Conservation (phyloP, 2,329 filamentous ascomycete species). For the Coniochaeta hoffmannii region DNA sequence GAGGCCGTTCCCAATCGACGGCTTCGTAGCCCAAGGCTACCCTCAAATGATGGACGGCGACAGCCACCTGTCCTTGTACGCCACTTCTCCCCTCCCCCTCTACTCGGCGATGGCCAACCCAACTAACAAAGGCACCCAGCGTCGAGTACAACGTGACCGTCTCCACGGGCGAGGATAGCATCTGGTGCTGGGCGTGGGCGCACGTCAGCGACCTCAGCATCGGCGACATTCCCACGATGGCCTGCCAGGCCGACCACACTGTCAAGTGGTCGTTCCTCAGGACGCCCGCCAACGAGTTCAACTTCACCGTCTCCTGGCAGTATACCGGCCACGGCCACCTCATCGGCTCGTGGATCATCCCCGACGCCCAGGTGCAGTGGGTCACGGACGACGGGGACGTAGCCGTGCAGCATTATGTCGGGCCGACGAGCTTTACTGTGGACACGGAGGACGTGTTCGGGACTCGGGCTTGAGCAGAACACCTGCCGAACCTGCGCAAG, state of each 20-base stretch:
- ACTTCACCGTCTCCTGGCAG: not conserved
- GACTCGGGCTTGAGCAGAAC: no score
- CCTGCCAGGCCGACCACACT: not conserved
- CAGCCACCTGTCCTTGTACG: not conserved
- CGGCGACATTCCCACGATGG: not conserved
- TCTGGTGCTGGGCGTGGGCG: conserved; percentile 3
- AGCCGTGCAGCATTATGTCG: conserved; percentile 2
- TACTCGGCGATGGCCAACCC: not conserved
- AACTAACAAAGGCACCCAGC: not conserved
- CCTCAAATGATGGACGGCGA: not conserved
- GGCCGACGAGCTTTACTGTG: not conserved
- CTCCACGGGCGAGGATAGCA: not conserved
- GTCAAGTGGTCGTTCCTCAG: conserved; percentile 1
- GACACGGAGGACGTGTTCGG: not conserved
- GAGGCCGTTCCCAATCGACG: conserved; percentile 2
- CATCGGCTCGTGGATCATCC: not conserved
- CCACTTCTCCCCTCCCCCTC: not conserved
- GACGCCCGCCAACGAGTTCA: not conserved
- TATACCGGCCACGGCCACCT: not conserved
- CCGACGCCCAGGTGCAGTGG: not conserved
- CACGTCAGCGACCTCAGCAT: not conserved
- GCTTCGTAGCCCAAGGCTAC: conserved; percentile 1
- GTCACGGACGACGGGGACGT: not conserved
- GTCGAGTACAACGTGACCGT: conserved; percentile 5
- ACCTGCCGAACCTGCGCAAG: no score